Conservation (phyloP, 163 green algal genomes). For the Scenedesmus sp. region DNA sequence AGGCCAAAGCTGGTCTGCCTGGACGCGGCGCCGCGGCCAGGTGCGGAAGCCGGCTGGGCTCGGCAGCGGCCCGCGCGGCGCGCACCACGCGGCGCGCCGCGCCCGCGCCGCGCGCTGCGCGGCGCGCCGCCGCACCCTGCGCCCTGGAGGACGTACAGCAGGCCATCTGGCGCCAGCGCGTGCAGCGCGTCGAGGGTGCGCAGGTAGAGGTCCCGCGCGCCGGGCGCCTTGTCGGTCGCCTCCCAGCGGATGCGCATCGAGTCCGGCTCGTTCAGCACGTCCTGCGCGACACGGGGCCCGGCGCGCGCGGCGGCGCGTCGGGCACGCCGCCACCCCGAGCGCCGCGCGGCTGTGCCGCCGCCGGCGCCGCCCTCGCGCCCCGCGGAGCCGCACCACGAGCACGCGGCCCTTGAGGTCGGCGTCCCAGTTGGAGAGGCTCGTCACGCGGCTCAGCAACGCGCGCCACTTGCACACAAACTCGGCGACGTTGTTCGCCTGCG, state of each 20-base stretch:
- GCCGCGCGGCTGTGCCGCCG: no score
- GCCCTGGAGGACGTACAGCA: constrained; percentile 42
- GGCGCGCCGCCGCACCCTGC: neutral
- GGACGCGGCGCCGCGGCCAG: no score
- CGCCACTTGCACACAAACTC: constrained; percentile 45
- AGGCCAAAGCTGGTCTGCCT: constrained; percentile 40
- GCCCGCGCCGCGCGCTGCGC: no score
- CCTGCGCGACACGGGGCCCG: neutral
- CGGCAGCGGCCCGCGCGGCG: no score
- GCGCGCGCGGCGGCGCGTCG: no score
- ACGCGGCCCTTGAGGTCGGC: constrained; percentile 25
- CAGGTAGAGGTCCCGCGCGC: constrained; percentile 38
- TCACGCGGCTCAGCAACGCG: constrained; percentile 1
- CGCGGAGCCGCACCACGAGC: constrained; percentile 10
- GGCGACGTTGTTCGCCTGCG: constrained; percentile 19
- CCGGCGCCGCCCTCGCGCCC: no score
- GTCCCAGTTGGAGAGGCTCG: constrained; percentile 8
- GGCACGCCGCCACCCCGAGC: no score
- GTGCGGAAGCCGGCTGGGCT: no score
- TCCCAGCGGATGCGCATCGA: constrained; percentile 41
- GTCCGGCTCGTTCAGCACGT: constrained; percentile 48
- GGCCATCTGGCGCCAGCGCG: neutral
- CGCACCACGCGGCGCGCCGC: neutral
- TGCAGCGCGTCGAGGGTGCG: constrained; percentile 15
- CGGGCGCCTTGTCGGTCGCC: neutral